phyloP scores from a whole-genome alignment of 768 basidiomycete genomes.

The Lentinula sp. region DNA sequence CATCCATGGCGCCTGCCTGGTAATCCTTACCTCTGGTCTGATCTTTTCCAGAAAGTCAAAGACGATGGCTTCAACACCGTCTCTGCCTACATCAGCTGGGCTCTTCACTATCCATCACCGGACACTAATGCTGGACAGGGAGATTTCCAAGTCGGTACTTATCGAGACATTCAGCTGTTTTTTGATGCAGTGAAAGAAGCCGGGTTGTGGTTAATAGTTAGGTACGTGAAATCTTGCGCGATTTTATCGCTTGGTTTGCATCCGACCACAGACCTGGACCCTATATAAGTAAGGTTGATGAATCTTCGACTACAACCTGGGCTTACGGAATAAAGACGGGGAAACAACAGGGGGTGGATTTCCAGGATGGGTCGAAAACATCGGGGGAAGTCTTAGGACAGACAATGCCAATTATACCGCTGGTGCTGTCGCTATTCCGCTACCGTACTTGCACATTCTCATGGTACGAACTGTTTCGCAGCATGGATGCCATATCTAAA shows the following conservation, averaged over 20 bases:
- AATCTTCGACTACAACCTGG: not conserved
- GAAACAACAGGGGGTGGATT: constrained; percentile 53
- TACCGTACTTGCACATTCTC: not conserved
- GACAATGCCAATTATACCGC: constrained; percentile 40
- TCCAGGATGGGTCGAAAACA: constrained; percentile 55
- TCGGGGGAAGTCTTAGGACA: constrained; percentile 41
- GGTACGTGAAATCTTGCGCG: constrained; percentile 20
- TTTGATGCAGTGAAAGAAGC: constrained; percentile 45
- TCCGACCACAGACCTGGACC: constrained; percentile 36
- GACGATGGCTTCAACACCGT: constrained; percentile 58
- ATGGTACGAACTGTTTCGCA: constrained; percentile 7
- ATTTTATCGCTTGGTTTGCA: not conserved
- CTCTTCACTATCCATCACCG: constrained; percentile 44
- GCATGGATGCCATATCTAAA: constrained; percentile 57
- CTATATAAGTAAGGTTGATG: constrained; percentile 35
- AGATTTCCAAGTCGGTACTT: constrained; percentile 44
- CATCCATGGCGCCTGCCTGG: constrained; percentile 55
- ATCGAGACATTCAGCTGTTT: constrained; percentile 45
- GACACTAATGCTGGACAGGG: constrained; percentile 34
- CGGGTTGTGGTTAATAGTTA: constrained; percentile 51
- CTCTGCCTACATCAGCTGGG: constrained; percentile 58
- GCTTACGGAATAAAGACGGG: constrained; percentile 21
- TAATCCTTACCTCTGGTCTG: constrained; percentile 46
- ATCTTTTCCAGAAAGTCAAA: constrained; percentile 58
- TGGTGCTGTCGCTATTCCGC: not conserved